Evolutionary conservation across 2,329 filamentous ascomycete genomes (phyloP).

Genomic region (Colletotrichum sp.): DNA sequence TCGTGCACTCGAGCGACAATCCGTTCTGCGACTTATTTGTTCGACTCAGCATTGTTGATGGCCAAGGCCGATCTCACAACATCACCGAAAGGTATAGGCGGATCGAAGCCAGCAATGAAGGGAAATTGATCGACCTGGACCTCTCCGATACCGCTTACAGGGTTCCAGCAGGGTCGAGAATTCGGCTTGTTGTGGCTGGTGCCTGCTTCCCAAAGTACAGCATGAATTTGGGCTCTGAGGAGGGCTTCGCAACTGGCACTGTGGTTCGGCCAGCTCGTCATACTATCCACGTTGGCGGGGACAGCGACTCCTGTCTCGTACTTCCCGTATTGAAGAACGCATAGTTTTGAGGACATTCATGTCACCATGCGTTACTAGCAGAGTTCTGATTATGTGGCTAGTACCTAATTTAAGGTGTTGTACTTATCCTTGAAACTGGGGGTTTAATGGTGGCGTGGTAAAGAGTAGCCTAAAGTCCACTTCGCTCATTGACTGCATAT

Average conservation of each 20-base stretch:
- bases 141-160: constrained; percentile 26
- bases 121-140: not conserved
- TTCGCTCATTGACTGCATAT: not conserved
- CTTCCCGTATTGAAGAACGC: not conserved
- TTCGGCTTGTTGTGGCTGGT: constrained; percentile 27
- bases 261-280: constrained; percentile 16
- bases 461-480: not conserved
- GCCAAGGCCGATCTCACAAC: constrained; percentile 25
- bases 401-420: rapidly evolving
- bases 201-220: constrained; percentile 24
- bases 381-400: not conserved
- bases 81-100: constrained; percentile 26
- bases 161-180: constrained; percentile 23
- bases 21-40: constrained; percentile 28
- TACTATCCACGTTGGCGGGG: constrained; percentile 1
- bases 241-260: constrained; percentile 21
- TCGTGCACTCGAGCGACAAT: constrained; percentile 27
- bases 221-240: constrained; percentile 24
- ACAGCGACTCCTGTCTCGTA: not conserved
- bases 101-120: constrained; percentile 14
- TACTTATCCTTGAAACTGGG: not conserved
- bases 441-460: not conserved
- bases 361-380: rapidly evolving
- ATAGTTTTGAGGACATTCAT: not conserved
- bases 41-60: constrained; percentile 27